Evolutionary conservation across 2,329 filamentous ascomycete genomes (phyloP).

Genomic region (Corynespora cassiicola): DNA sequence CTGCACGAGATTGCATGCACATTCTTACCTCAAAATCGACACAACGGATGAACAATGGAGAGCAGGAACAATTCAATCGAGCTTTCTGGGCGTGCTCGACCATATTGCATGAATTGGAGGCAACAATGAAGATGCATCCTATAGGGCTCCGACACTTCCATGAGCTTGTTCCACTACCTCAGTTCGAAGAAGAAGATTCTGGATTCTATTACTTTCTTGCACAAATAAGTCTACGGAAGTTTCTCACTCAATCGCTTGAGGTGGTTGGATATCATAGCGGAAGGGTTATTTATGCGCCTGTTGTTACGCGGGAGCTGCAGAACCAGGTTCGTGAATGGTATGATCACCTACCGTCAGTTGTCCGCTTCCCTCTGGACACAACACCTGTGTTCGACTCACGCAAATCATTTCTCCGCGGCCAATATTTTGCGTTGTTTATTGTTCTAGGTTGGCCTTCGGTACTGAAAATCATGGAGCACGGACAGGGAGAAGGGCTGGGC

Average conservation of each 20-base stretch:
- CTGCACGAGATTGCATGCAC: constrained; percentile 33
- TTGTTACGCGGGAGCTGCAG: constrained; percentile 28
- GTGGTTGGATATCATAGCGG: constrained; percentile 35
- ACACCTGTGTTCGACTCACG: constrained; percentile 34
- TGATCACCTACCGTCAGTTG: constrained; percentile 27
- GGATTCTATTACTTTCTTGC: constrained; percentile 35
- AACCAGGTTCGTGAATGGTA: constrained; percentile 36
- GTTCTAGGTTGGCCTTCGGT: constrained; percentile 36
- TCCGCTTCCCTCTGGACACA: constrained; percentile 29
- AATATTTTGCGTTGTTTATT: constrained; percentile 36
- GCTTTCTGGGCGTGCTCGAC: constrained; percentile 35
- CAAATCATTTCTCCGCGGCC: constrained; percentile 32
- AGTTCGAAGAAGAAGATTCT: constrained; percentile 34
- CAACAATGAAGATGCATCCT: constrained; percentile 36
- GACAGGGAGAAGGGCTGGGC: constrained; percentile 13
- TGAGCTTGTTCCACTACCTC: constrained; percentile 34
- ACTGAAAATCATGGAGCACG: constrained; percentile 29
- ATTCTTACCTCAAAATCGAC: constrained; percentile 23
- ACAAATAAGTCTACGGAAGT: constrained; percentile 33
- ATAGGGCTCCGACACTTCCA: constrained; percentile 36
- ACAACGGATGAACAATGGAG: constrained; percentile 20
- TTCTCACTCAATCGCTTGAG: constrained; percentile 32
- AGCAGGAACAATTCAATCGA: constrained; percentile 31
- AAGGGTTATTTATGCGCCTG: constrained; percentile 31
- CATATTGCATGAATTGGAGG: constrained; percentile 33